Conservation (phyloP, 805 yeast species). For the Debaryomyces maramus region DNA sequence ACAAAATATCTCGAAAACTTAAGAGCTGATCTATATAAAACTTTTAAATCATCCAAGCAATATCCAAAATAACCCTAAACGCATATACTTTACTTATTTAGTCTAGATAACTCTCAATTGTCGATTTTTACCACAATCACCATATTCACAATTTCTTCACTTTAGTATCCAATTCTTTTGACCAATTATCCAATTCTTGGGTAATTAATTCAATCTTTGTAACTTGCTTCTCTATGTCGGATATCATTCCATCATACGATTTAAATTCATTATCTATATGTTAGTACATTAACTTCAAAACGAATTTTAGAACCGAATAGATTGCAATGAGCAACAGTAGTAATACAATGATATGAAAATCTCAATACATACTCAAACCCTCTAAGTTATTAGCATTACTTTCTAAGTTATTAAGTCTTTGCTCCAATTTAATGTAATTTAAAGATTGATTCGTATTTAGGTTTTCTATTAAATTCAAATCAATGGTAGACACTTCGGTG, state of each 20-base stretch:
- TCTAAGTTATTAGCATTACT: constrained; percentile 34
- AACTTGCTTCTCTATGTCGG: constrained; percentile 34
- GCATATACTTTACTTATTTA: too few relatives aligned
- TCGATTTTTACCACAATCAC: too few relatives aligned
- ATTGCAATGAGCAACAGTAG: not conserved
- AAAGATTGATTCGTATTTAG: constrained; percentile 59
- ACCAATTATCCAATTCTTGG: constrained; percentile 62
- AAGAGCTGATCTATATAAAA: too few relatives aligned
- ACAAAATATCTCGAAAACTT: too few relatives aligned
- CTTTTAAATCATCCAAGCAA: too few relatives aligned
- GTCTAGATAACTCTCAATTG: too few relatives aligned
- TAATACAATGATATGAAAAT: not conserved
- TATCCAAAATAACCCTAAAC: too few relatives aligned
- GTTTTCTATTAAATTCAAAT: constrained; percentile 52
- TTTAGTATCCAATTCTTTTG: constrained; percentile 54
- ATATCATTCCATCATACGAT: constrained; percentile 20
- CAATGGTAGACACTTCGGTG: constrained; percentile 41
- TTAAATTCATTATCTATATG: constrained; percentile 27
- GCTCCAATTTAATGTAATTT: constrained; percentile 47
- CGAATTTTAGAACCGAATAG: not conserved
- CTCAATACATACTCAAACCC: constrained; percentile 20
- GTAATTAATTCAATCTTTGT: constrained; percentile 46
- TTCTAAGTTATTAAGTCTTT: constrained; percentile 44
- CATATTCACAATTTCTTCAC: constrained; percentile 6
- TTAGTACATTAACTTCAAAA: constrained; percentile 7